A percentile compares a stretch with the other conserved stretches of the same genome.
phyloP scores from a whole-genome alignment of 1,284 basidiomycete genomes.

The Leccinum solheimii region DNA sequence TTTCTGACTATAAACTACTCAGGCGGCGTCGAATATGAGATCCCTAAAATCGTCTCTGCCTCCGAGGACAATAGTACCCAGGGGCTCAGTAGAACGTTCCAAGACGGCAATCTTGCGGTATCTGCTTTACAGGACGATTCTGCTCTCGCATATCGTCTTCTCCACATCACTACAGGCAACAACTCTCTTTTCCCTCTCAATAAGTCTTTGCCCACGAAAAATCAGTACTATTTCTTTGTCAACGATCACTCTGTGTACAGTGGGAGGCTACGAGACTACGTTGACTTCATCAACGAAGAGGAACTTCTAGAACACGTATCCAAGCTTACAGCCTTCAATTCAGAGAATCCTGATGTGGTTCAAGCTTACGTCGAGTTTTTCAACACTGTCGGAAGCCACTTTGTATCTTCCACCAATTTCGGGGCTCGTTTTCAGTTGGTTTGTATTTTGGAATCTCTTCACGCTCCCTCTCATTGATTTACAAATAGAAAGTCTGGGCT shows the following conservation, averaged over 20 bases:
- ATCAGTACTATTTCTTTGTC: not conserved
- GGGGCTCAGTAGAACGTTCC: not conserved
- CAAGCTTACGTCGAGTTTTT: not conserved
- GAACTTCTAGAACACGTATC: not conserved
- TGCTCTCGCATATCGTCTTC: not conserved
- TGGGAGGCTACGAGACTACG: not conserved
- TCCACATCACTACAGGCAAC: not conserved
- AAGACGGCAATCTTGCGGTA: not conserved
- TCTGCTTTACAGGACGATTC: not conserved
- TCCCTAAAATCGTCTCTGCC: not conserved
- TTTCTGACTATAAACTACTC: not conserved
- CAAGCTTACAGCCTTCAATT: not conserved
- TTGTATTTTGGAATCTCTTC: not conserved
- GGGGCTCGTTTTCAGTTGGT: not conserved
- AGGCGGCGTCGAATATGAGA: not conserved
- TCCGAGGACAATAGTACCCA: not conserved
- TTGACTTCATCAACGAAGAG: not conserved
- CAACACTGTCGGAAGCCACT: not conserved
- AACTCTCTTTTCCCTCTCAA: not conserved
- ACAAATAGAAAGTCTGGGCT: not conserved
- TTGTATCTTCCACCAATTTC: not conserved
- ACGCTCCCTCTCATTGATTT: not conserved
- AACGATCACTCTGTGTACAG: not conserved
- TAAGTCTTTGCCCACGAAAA: not conserved
- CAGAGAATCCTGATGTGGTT: not conserved